Conservation (phyloP, 78 protist genomes). For the Dictyostelium purpureum region DNA sequence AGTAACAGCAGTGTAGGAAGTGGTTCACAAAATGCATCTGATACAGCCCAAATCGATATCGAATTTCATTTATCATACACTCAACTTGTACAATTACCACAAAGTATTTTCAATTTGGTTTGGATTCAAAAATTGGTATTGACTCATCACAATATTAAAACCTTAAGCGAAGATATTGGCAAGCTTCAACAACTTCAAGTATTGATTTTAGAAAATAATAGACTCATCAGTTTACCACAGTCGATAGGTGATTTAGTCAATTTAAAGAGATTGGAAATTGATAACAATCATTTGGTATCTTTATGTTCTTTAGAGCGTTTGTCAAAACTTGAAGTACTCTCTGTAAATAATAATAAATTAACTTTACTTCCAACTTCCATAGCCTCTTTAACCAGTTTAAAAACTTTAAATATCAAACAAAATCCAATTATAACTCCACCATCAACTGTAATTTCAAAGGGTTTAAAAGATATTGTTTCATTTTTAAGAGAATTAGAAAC, state of each 20-base stretch:
- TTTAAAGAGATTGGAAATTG: slow-evolving; percentile 51
- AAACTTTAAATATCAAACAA: slow-evolving; percentile 60
- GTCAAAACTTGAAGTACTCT: slow-evolving; percentile 65
- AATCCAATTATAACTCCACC: slow-evolving; percentile 79
- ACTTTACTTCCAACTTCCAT: slow-evolving; percentile 63
- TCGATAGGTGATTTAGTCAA: slow-evolving; percentile 62
- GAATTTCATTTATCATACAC: slow-evolving; percentile 65
- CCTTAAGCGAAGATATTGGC: slow-evolving; percentile 65
- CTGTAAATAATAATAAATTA: slow-evolving; percentile 65
- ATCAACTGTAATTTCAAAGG: slow-evolving; percentile 46
- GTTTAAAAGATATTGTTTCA: slow-evolving; percentile 52
- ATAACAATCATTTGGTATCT: slow-evolving; percentile 51
- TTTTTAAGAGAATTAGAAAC: slow-evolving; percentile 67
- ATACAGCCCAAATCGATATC: slow-evolving; percentile 15
- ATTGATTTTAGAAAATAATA: slow-evolving; percentile 43
- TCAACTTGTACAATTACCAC: slow-evolving; percentile 44
- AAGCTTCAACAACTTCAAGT: slow-evolving; percentile 71
- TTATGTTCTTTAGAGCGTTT: slow-evolving; percentile 52
- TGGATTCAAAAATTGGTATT: slow-evolving; percentile 68
- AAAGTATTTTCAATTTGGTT: slow-evolving; percentile 6
- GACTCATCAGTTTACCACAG: slow-evolving; percentile 35
- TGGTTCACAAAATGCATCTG: not conserved
- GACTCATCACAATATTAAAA: slow-evolving; percentile 67
- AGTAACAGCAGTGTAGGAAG: not conserved
- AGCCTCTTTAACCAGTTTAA: not conserved